Evolutionary conservation across 306 rosid genomes (phyloP).

Genomic region (Malus fusca): DNA sequence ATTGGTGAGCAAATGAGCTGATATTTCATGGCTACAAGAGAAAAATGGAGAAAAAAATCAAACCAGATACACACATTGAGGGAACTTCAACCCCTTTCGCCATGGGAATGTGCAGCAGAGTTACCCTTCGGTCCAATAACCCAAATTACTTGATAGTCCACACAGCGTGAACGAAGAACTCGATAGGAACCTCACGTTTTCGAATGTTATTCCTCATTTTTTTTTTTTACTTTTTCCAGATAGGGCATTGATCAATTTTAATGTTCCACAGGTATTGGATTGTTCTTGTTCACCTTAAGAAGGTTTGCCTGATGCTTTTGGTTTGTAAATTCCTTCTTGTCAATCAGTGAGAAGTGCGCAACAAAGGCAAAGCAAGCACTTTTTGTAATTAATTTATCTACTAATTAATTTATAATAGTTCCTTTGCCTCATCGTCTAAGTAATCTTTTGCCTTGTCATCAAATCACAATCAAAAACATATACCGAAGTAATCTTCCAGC

Average conservation of each 20-base stretch:
- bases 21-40: conserved; percentile 16
- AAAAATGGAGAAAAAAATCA: conserved; percentile 1
- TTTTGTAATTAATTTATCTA: not conserved
- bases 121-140: conserved; percentile 14
- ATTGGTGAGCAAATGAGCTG: conserved; percentile 91
- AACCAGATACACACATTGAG: not conserved
- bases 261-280: conserved; percentile 29
- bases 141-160: conserved; percentile 7
- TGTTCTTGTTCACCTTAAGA: conserved; percentile 22
- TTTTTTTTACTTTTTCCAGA: conserved; percentile 16
- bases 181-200: conserved; percentile 19
- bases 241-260: conserved; percentile 40
- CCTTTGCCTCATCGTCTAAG: not conserved
- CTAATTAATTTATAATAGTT: not conserved
- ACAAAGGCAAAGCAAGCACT: conserved; percentile 6
- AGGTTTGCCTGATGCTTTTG: not conserved
- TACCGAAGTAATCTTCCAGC: too few species aligned
- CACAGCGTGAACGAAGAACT: conserved; percentile 10
- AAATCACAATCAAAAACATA: too few species aligned
- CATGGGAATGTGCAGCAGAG: conserved; percentile 18
- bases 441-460: too few species aligned
- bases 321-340: too few species aligned
- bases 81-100: conserved; percentile 1
- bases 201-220: conserved; percentile 2
- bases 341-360: too few species aligned